phyloP scores from a whole-genome alignment of 2,329 filamentous ascomycete genomes.

The Monosporascus sp. region DNA sequence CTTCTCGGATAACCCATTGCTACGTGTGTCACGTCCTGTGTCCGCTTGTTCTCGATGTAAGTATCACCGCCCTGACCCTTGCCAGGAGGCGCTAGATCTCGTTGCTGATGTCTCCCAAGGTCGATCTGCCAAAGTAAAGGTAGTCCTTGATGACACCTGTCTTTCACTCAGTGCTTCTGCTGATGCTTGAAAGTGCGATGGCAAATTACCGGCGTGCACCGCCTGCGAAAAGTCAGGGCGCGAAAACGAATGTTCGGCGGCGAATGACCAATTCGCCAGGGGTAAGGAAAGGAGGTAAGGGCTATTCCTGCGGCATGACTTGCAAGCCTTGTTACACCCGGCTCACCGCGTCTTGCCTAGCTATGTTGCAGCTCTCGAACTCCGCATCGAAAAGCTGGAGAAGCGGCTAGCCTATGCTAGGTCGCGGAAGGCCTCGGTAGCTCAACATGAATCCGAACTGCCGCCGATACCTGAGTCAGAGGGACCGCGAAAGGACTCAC shows the following conservation, averaged over 20 bases:
- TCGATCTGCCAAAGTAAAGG: conserved; percentile 89
- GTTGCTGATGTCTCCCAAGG: conserved; percentile 34
- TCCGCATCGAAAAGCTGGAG: conserved; percentile 83
- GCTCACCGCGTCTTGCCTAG: conserved; percentile 29
- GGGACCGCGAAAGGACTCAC: conserved; percentile 51
- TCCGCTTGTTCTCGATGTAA: conserved; percentile 73
- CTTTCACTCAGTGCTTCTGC: not conserved
- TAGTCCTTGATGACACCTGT: conserved; percentile 23
- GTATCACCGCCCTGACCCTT: conserved; percentile 15
- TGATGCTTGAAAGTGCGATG: conserved; percentile 63
- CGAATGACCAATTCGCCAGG: conserved; percentile 90
- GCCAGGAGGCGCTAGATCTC: conserved; percentile 1
- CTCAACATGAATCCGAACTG: conserved; percentile 56
- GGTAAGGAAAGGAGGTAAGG: conserved; percentile 84
- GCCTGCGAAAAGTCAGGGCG: conserved; percentile 90
- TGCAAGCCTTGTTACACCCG: conserved; percentile 2
- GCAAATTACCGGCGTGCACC: conserved; percentile 89
- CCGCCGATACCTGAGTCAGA: conserved; percentile 39
- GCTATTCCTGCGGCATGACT: not conserved
- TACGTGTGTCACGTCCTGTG: conserved; percentile 72
- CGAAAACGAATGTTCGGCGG: conserved; percentile 81
- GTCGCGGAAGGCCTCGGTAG: conserved; percentile 64
- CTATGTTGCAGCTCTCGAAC: conserved; percentile 93
- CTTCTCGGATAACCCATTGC: conserved; percentile 47
- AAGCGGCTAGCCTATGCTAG: conserved; percentile 66